phyloP scores from a whole-genome alignment of 371 early-diverging fungal species.

The Phascolomyces articulosus region DNA sequence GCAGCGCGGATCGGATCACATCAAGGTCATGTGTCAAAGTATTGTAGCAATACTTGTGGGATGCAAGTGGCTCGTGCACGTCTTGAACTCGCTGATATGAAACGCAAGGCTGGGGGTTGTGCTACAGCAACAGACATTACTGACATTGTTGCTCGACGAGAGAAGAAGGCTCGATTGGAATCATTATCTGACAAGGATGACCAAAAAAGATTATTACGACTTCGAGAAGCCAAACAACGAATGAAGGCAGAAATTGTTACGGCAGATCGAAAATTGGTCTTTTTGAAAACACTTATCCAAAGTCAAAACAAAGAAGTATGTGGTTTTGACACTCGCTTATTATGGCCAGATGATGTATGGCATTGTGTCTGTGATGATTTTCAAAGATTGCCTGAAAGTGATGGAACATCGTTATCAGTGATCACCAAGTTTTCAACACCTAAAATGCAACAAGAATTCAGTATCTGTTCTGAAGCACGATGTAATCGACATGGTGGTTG shows the following conservation, averaged over 20 bases:
- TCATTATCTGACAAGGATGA: constrained; percentile 36
- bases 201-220: constrained; percentile 20
- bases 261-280: constrained; percentile 24
- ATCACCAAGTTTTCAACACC: background rate
- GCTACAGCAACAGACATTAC: constrained; percentile 3
- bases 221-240: constrained; percentile 20
- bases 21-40: constrained; percentile 40
- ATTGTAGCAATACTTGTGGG: constrained; percentile 43
- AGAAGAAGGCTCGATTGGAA: constrained; percentile 17
- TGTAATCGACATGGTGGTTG: constrained; percentile 54
- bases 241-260: constrained; percentile 15
- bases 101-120: constrained; percentile 18
- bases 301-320: constrained; percentile 30
- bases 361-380: constrained; percentile 18
- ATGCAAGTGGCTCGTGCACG: constrained; percentile 47
- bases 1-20: constrained; percentile 33
- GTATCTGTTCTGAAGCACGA: constrained; percentile 22
- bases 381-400: constrained; percentile 7
- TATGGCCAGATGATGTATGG: constrained; percentile 51
- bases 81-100: constrained; percentile 36
- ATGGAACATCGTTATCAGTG: too few species aligned
- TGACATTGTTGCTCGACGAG: constrained; percentile 15
- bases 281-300: constrained; percentile 23
- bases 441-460: constrained; percentile 5
- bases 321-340: constrained; percentile 51